Base-by-base conservation (phyloP, 2,329 filamentous ascomycete species). In the Pseudogymnoascus sp. region DNA sequence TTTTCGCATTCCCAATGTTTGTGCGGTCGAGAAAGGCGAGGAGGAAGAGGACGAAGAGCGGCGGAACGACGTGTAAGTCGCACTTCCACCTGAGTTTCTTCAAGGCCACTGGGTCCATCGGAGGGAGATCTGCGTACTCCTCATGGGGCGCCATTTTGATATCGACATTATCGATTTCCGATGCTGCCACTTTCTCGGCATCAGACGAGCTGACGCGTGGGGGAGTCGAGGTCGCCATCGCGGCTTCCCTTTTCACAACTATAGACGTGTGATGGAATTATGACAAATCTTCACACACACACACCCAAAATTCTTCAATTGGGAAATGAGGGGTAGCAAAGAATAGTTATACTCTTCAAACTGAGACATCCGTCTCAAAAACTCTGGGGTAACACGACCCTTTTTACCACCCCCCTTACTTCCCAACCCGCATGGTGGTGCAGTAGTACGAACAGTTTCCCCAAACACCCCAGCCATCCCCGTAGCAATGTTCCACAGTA, bases 1-100 rank as follows among this genome's bases (percentile, higher is more conserved):
- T 81, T 65, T 84, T 86, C 37, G 84, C 90, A 74, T 80, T 94
- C 47, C 89, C 89, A 63, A 94, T 92, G 68, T 94, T 93, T 25
- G 90, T 92, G 12, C 87, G 80, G 69, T 88, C 85, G 43, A 92
- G 79, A 71, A 91, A 92, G 63, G 86, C 87, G 59, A 90, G 79
- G 1, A 92, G 79, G 68, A 92, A 92, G 35, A 92, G 79, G 57
- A 90, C 77, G 61, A 83, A 85, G 6, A 90, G 63, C 2, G 61
- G 59, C 16, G 66, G 66, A 2, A 68, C 47, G 35, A 70, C 59
- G 47, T 65, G 63, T 1, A 67, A 25, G 59, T 70, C 67, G 14
- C 65, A 57, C 36, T 69, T 70, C 16, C 61, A 28, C 8, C 66
- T 50, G 28, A 67, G 63, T 14, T 39, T 61, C 37, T 62, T 68